Conservation (phyloP, 169 alveolate species). For the Eimeria nieschulzi region DNA sequence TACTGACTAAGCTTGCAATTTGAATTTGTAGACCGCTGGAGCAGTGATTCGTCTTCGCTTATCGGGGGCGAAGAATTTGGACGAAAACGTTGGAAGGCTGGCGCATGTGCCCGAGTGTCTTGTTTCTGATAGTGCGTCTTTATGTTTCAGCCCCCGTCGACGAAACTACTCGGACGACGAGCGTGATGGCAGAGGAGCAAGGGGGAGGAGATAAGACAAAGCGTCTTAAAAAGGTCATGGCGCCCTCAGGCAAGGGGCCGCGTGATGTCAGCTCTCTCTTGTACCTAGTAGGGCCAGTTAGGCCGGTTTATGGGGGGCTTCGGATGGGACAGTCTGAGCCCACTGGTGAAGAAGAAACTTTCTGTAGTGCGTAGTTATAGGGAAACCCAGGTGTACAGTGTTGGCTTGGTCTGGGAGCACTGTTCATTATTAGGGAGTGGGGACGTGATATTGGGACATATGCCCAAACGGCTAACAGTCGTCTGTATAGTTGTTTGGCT, state of each 20-base stretch:
- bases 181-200: constrained; percentile 41
- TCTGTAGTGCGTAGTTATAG: not conserved
- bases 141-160: constrained; percentile 58
- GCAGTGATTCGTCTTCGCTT: not conserved
- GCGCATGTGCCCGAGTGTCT: no score
- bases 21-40: not conserved
- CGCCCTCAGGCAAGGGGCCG: not conserved
- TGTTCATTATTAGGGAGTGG: not conserved
- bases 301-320: no score
- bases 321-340: not conserved
- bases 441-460: no score
- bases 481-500: no score
- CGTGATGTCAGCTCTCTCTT: not conserved
- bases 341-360: not conserved
- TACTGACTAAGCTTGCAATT: not conserved
- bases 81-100: no score
- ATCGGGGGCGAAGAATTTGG: no score
- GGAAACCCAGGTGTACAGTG: not conserved
- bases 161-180: constrained; percentile 56
- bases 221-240: not conserved
- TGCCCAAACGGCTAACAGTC: no score
- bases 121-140: not conserved
- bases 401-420: not conserved
- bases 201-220: not conserved
- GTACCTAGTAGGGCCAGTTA: no score